Base-by-base conservation (phyloP, 345 rosid species). In the Cochlearia excelsa region DNA sequence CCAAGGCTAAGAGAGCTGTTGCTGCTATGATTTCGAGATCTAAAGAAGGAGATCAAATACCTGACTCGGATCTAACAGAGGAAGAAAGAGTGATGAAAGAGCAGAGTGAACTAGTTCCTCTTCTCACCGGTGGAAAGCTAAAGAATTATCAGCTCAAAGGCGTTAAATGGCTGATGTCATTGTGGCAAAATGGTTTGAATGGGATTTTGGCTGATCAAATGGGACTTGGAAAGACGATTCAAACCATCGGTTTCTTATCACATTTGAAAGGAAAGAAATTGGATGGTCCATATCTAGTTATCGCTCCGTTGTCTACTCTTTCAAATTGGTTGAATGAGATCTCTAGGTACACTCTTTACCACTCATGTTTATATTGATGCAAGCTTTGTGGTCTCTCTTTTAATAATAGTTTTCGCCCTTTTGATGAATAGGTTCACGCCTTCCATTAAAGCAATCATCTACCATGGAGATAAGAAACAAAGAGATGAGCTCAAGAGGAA, bases 131-230 rank as follows among this genome's bases (percentile, higher is more conserved):
- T 59, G 99, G 95, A 45, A 82, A 75, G 53, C 75, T 93, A 75
- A 93, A 93, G 72, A 67, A 89, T 2, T 93, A 93, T 72, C 99
- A 93, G 71, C 71, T 93, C 26, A 89, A 87, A 82, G 99, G 99
- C n/a, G 86, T 93, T 42, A 93, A 89, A 64, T 93, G 99, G 99
- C 74, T 93, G 59, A 84, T 93, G 57, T 93, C 99, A 11, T 63
- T 93, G 46, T 93, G 97, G 97, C 87, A 84, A 63, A 93, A 93
- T 74, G 99, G 99, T 28, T 76, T 93, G 57, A 89, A 89, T 77
- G 99, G 99, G 37, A 93, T 93, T 66, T 84, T 93, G 65, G 99
- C 99, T 26, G 99, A 93, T 79, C 99, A 93, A 78, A 93, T 93
- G 99, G 99, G 99, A 10, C 89, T 89, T 10, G 99, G 99, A 67